phyloP scores from a whole-genome alignment of 768 basidiomycete species.

The Lactarius sanguifluus region DNA sequence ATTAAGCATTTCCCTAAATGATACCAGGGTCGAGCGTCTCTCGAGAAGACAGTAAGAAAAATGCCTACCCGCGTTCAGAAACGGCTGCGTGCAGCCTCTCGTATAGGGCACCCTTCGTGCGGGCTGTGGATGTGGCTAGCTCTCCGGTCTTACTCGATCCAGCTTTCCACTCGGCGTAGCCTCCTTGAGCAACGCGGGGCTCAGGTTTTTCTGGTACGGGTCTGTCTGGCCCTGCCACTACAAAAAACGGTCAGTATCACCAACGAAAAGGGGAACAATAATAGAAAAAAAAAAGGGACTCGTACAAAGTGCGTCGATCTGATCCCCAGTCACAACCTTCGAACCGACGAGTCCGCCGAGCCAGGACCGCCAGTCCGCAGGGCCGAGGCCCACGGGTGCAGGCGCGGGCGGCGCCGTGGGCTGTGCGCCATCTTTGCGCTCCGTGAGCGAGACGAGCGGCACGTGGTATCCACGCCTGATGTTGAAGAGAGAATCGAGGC shows the following conservation, averaged over 20 bases:
- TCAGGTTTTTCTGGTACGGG: conserved; percentile 45
- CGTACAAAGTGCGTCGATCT: conserved; percentile 61
- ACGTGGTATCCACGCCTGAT: conserved; percentile 49
- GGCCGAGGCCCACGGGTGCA: conserved; percentile 59
- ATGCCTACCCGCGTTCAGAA: conserved; percentile 59
- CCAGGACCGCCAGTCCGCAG: conserved; percentile 44
- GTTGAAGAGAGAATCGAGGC: conserved; percentile 61
- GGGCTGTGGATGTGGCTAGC: conserved; percentile 29
- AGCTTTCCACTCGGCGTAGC: conserved; percentile 22
- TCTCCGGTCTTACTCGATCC: conserved; percentile 24
- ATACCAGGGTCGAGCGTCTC: background rate
- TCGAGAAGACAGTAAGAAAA: background rate
- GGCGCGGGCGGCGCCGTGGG: conserved; percentile 52
- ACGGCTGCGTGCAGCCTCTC: conserved; percentile 46
- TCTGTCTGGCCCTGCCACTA: conserved; percentile 68
- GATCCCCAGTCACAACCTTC: conserved; percentile 51
- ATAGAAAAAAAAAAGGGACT: background rate
- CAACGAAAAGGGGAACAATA: background rate
- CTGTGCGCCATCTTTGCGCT: conserved; percentile 36
- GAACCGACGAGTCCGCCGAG: conserved; percentile 50
- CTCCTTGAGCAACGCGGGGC: conserved; percentile 16
- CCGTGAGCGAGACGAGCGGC: conserved; percentile 53
- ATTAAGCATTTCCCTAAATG: conserved; percentile 57
- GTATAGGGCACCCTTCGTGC: conserved; percentile 34
- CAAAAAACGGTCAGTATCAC: background rate